Evolutionary conservation across 2,329 filamentous ascomycete genomes (phyloP).

Genomic region (Thielaviopsis euricoi): DNA sequence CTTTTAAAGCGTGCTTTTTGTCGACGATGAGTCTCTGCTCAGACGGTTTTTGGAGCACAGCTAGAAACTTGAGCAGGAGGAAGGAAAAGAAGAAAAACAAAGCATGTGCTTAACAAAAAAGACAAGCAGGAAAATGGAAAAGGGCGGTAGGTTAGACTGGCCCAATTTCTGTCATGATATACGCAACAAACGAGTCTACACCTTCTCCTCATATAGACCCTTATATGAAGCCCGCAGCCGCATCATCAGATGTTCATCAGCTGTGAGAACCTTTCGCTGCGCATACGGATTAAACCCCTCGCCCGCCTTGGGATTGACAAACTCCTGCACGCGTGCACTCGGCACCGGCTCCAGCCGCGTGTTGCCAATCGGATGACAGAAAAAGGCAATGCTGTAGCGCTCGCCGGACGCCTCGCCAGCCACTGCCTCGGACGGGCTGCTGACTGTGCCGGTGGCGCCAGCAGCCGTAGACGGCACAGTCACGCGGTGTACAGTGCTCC

Average conservation of each 20-base stretch:
- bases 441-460: background rate
- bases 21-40: constrained; percentile 37
- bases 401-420: constrained; percentile 23
- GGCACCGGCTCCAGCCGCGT: constrained; percentile 41
- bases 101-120: constrained; percentile 20
- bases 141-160: constrained; percentile 27
- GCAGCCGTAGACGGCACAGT: constrained; percentile 38
- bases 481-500: constrained; percentile 79
- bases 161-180: constrained; percentile 16
- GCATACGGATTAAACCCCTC: constrained; percentile 30
- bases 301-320: constrained; percentile 19
- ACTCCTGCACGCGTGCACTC: constrained; percentile 36
- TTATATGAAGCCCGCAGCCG: constrained; percentile 42
- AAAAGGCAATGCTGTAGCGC: constrained; percentile 52
- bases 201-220: constrained; percentile 32
- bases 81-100: constrained; percentile 21
- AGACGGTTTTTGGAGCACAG: constrained; percentile 28
- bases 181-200: background rate
- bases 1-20: constrained; percentile 40
- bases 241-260: constrained; percentile 46
- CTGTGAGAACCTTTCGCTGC: constrained; percentile 41
- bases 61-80: constrained; percentile 22
- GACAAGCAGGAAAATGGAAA: constrained; percentile 26
- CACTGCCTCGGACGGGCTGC: background rate
- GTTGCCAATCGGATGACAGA: constrained; percentile 44